Percentiles rank a stretch among this genome's conserved stretches.
These are phyloP conservation scores for Aspergillus hiratsukae DNA, from an alignment of 2,329 filamentous ascomycete genomes.

Conservation along the genomic window DNA sequence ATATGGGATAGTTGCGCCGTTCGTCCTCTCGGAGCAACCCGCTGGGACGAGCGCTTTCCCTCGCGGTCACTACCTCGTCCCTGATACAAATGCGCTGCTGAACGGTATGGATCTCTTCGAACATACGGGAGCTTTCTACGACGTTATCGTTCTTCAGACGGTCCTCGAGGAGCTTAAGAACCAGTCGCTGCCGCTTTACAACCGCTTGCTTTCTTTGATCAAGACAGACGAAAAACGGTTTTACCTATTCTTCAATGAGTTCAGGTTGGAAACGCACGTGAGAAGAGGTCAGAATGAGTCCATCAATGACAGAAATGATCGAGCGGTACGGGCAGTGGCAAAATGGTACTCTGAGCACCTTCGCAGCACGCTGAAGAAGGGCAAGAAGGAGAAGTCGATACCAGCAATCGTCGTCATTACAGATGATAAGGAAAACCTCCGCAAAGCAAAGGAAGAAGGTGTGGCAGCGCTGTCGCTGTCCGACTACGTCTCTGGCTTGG, in stretches of 20 bases:
- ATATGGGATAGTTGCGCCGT: constrained; percentile 60
- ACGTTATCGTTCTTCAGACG: constrained; percentile 94
- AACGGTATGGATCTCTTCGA: constrained; percentile 98
- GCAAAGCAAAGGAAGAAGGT: constrained; percentile 69
- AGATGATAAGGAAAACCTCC: constrained; percentile 82
- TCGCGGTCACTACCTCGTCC: constrained; percentile 87
- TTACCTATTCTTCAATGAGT: constrained; percentile 99
- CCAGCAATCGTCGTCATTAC: constrained; percentile 89
- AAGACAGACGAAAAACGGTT: constrained; percentile 97
- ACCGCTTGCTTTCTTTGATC: constrained; percentile 81
- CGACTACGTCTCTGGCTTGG: constrained; percentile 78
- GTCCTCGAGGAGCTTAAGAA: constrained; percentile 95
- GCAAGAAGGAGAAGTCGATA: constrained; percentile 50
- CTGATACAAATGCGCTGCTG: constrained; percentile 92
- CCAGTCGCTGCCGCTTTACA: constrained; percentile 88
- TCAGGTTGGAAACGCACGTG: constrained; percentile 86
- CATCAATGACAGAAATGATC: constrained; percentile 95
- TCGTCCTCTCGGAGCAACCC: constrained; percentile 84
- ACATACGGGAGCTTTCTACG: constrained; percentile 83
- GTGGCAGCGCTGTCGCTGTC: constrained; percentile 64
- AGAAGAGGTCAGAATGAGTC: constrained; percentile 69
- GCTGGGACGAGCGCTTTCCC: constrained; percentile 77
- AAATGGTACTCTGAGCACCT: constrained; percentile 89
- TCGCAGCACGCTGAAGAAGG: constrained; percentile 52
- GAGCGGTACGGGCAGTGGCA: constrained; percentile 79